Evolutionary conservation across 441 rosid genomes (phyloP), one percentile per base, ranked within the genome.

Genomic region (Mallotus repandus): DNA sequence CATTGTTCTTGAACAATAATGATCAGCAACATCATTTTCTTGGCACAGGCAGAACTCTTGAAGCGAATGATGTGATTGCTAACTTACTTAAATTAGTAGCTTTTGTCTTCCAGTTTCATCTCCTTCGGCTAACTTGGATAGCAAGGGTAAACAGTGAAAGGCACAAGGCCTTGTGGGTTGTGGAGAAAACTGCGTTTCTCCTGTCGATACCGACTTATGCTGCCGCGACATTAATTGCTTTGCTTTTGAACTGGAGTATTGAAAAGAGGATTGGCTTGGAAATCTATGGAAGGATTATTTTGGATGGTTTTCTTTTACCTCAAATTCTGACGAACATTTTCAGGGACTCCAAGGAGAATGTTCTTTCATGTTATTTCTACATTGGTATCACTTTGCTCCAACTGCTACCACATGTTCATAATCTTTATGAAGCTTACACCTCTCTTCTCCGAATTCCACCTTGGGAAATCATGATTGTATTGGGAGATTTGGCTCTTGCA

Each of bases 271-370:
- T 43, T 6, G 50, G 53, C 8, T 29, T 76, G 64, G 74, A 72
- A 63, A 41, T 29, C 0, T 79, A 66, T 16, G 69, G 69, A 0
- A 81, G 68, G 32, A 46, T 81, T 0, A 63, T 81, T 63, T 56
- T 74, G 62, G 79, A 81, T 46, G 84, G 84, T 19, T 77, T 81
- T 69, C 79, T 83, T 35, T 21, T 76, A 49, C 86, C 86, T 61
- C 86, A 78, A 68, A 79, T 83, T 57, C 76, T 83, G 66, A 63
- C 79, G 41, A 83, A 78, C 64, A 43, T 62, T 10, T 65, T 81
- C 71, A 66, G 78, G 64, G 63, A 74, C 79, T 74, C 84, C 13
- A 74, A 69, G 43, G 79, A 78, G 71, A 72, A 66, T 62, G 65
- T 68, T 21, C 75, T 83, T 58, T 66, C 79, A 1, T 0, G 14